Conservation (phyloP, 768 basidiomycete species). For the Xerocomus spinulosus region DNA sequence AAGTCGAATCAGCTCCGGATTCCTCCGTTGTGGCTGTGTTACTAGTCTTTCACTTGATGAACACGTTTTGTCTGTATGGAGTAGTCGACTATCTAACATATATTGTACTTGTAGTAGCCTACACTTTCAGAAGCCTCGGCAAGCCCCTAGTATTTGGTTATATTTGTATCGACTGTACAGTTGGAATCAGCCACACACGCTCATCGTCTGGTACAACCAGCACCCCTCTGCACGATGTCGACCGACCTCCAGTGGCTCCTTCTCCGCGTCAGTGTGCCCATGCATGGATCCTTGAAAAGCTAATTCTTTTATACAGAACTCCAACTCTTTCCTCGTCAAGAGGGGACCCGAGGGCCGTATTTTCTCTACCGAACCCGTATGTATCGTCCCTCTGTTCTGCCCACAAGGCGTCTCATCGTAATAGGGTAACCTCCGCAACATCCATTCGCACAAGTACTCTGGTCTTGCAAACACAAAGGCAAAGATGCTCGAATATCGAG, state of each 20-base stretch:
- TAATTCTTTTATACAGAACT: conserved; percentile 45
- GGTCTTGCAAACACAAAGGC: conserved; percentile 85
- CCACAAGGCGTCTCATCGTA: conserved; percentile 4
- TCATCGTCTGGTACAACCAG: conserved; percentile 15
- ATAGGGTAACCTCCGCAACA: conserved; percentile 81
- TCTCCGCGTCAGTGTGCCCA: conserved; percentile 58
- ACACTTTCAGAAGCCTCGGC: too few species aligned
- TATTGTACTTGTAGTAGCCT: too few species aligned
- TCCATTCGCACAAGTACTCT: conserved; percentile 92
- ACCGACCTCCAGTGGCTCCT: conserved; percentile 93
- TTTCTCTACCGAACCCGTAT: conserved; percentile 82
- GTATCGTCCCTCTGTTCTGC: conserved; percentile 34
- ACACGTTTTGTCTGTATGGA: too few species aligned
- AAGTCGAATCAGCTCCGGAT: conserved; percentile 13
- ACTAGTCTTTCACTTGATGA: too few species aligned
- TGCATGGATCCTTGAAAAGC: not conserved
- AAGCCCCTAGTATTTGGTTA: conserved; percentile 16
- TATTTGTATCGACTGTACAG: conserved; percentile 33
- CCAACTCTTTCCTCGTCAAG: conserved; percentile 86
- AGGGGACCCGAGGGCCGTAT: conserved; percentile 63
- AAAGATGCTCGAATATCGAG: not conserved
- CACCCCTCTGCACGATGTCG: conserved; percentile 57
- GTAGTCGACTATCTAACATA: too few species aligned
- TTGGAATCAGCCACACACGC: conserved; percentile 28
- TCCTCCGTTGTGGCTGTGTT: conserved; percentile 20